Evolutionary conservation across 1,139 yeast species (phyloP).

Genomic region (Saccharomyces hybrid): DNA sequence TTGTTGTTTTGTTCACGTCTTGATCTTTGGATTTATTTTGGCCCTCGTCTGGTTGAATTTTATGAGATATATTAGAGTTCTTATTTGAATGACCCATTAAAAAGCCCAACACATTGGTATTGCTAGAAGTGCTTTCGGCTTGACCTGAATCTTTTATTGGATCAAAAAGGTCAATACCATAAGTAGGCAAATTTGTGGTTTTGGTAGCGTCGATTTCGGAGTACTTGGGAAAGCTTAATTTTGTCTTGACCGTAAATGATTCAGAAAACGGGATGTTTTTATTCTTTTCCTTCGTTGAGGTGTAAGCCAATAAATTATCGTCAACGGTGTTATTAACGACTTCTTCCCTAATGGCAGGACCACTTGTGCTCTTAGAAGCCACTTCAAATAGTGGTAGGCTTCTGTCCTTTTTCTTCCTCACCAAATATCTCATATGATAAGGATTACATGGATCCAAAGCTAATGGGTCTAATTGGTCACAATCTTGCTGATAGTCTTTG

Average conservation of each 20-base stretch:
- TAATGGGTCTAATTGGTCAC: slow-evolving; percentile 45
- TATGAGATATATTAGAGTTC: neutral
- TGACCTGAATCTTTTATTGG: neutral
- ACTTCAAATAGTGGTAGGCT: slow-evolving; percentile 54
- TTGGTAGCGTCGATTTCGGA: slow-evolving; percentile 8
- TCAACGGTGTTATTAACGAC: slow-evolving; percentile 51
- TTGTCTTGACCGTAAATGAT: slow-evolving; percentile 23
- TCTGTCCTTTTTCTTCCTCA: slow-evolving; percentile 40
- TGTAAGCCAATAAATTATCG: slow-evolving; percentile 53
- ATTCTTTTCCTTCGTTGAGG: slow-evolving; percentile 31
- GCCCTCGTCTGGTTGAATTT: slow-evolving; percentile 1
- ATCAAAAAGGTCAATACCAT: slow-evolving; percentile 24
- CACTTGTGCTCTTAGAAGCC: slow-evolving; percentile 43
- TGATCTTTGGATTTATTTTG: neutral
- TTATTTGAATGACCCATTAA: slow-evolving; percentile 2
- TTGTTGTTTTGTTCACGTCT: neutral
- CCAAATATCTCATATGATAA: slow-evolving; percentile 28
- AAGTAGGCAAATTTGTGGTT: slow-evolving; percentile 18
- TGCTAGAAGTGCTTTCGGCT: neutral
- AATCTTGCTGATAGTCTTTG: slow-evolving; percentile 46
- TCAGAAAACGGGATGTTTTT: slow-evolving; percentile 26
- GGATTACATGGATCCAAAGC: slow-evolving; percentile 34
- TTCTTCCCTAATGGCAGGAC: slow-evolving; percentile 51
- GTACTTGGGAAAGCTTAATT: slow-evolving; percentile 21
- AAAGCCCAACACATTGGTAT: slow-evolving; percentile 5